Base-by-base conservation (phyloP, 2,329 filamentous ascomycete genomes). In the Coleophoma cylindrospora region DNA sequence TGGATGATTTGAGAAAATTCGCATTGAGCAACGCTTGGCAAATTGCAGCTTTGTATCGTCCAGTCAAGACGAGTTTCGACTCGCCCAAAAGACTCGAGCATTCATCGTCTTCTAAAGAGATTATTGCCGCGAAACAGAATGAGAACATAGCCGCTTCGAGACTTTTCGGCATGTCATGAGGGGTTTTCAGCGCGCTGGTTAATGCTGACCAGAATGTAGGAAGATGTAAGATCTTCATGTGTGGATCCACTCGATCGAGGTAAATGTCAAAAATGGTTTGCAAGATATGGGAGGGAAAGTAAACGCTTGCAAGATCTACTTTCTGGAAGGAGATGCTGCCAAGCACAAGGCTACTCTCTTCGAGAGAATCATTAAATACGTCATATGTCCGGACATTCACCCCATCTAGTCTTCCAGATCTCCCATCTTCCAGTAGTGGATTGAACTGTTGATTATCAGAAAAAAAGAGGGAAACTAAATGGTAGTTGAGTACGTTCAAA, bases 201-300 rank as follows among this genome's bases (percentile, higher is more conserved):
- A 55, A n/a, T 6, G 43, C 32, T 9, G 41, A 19, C 43, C 49
- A 47, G 22, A 55, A 27, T 1, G 76, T 85, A 0, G 83, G 81
- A 0, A 80, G 76, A 60, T 88, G 84, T 0, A 80, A 83, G 51
- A 87, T 72, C 58, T 86, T 87, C 45, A 87, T 70, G 11, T 88
- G 64, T 0, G 84, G 82, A 56, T 87, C 81, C 55, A 87, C 79
- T 58, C 86, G 86, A 54, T 80, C 76, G 44, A 86, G 74, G 61
- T 84, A 88, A 15, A 81, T 74, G 63, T 86, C 82, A 82, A 84
- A 87, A 21, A 83, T 68, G 57, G 81, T 77, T 50, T 47, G 38
- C 21, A 51, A 43, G 12, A 51, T 22, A 21, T 51, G 38, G 11
- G 19, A 33, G n/a, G 45, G 41, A 43, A 48, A 22, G 22, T 51